Base-by-base conservation (phyloP, 2,329 filamentous ascomycete species). In the Fusarium albosuccineum region DNA sequence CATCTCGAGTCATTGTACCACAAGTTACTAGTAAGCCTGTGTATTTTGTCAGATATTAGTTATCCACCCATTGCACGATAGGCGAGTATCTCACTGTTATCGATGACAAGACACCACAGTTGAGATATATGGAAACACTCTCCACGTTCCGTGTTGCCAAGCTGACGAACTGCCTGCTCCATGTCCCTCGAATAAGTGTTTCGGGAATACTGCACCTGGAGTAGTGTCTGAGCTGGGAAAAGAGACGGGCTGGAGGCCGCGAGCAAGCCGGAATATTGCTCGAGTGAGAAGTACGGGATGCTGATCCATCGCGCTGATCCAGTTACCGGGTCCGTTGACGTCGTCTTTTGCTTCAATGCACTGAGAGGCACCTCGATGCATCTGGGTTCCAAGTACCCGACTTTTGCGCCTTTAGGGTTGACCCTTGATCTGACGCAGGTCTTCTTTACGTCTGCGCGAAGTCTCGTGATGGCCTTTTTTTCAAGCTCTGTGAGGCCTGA, bases 81-180 rank as follows among this genome's bases (percentile, higher is more conserved):
- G 22, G 22, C 22, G 11, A 9, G 6, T 4, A 5, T 9, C 7
- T 68, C 70, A 83, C 82, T 77, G 44, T 83, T 79, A 40, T 80
- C 80, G 2, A 85, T 61, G 7, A 83, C 72, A 6, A 85, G 65
- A 61, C 79, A 82, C 83, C 83, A 85, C 9, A 84, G 57, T 64
- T 85, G 83, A 1, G 80, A 74, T 44, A 85, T 79, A 57, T 85
- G 82, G 56, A 83, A 85, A 53, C 82, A 85, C 16, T 79, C 69
- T 2, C 75, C 77, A 9, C 73, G 64, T 1, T 75, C 75, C 3
- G 74, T 76, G 40, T 75, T 74, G 1, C 75, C 75, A 13, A 79
- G 70, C 54, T 79, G 77, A 52, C 82, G 80, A 9, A 84, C 79
- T 3, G 80, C 83, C 64, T 85, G 83, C 27, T 78, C 72, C 80